A percentile compares a stretch with the other conserved stretches of the same genome.
Evolutionary conservation across 352 stramenopile species (phyloP).

Genomic region (Globisporangium iwayamae): DNA sequence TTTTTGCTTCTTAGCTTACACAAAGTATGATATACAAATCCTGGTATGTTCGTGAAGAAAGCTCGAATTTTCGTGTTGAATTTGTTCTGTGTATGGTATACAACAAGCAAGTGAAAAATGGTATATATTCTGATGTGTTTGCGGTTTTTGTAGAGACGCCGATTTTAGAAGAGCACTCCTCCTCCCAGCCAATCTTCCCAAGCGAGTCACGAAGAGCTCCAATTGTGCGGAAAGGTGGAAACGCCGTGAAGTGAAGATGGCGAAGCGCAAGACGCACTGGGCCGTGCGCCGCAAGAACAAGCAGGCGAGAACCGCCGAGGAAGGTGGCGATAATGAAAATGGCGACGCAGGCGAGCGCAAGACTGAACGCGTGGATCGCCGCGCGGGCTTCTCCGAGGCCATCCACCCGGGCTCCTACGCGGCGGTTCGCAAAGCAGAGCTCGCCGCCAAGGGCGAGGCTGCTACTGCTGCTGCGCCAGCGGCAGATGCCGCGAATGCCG

Average conservation of each 20-base stretch:
- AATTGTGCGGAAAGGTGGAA: background rate
- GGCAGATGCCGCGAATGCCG: background rate
- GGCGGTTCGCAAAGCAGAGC: constrained; percentile 28
- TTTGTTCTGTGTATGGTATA: too few species aligned
- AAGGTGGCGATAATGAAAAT: constrained; percentile 14
- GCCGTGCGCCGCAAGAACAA: constrained; percentile 75
- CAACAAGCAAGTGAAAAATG: too few species aligned
- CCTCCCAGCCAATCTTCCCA: constrained; percentile 1
- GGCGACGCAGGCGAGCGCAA: constrained; percentile 18
- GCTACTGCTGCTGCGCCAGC: background rate
- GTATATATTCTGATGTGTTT: too few species aligned
- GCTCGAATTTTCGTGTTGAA: too few species aligned
- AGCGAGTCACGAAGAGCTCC: background rate
- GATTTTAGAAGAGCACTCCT: background rate
- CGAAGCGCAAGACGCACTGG: constrained; percentile 78
- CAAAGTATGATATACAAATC: too few species aligned
- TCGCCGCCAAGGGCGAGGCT: constrained; percentile 7
- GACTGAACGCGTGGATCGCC: constrained; percentile 35
- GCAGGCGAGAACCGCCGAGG: constrained; percentile 26
- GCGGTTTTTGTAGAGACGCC: too few species aligned
- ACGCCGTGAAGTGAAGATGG: constrained; percentile 1
- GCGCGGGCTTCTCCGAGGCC: constrained; percentile 49
- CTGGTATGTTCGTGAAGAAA: too few species aligned
- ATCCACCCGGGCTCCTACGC: constrained; percentile 81
- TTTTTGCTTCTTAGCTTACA: too few species aligned